Evolutionary conservation across 345 rosid genomes (phyloP).

Genomic region (Corymbia maculata): DNA sequence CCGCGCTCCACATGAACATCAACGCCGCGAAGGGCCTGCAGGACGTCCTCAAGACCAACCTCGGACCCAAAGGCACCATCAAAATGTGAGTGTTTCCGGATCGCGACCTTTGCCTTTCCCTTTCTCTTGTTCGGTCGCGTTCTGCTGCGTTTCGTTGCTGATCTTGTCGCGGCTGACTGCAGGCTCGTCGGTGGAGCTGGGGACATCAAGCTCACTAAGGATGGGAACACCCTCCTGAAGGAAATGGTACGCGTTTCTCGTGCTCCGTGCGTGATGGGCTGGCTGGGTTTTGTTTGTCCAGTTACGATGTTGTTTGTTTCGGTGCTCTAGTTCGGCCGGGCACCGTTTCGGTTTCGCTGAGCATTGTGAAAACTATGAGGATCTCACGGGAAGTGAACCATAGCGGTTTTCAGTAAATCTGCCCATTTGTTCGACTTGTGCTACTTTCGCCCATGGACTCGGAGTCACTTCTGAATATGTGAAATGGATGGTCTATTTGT

Average conservation of each 20-base stretch:
- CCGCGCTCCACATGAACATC: constrained; percentile 97
- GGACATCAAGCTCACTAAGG: constrained; percentile 95
- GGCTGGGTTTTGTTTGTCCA: not conserved
- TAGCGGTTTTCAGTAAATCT: not conserved
- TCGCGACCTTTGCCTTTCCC: not conserved
- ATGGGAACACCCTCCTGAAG: constrained; percentile 89
- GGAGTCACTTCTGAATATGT: not conserved
- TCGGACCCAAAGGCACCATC: constrained; percentile 98
- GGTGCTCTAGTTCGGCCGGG: not conserved
- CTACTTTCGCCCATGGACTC: not conserved
- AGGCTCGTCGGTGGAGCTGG: constrained; percentile 99
- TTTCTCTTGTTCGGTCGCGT: not conserved
- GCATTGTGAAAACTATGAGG: rapidly evolving
- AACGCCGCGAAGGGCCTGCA: constrained; percentile 97
- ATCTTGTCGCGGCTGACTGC: not conserved
- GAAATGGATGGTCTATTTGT: not conserved
- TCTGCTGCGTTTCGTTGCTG: not conserved
- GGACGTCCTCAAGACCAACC: constrained; percentile 86
- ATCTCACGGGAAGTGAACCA: not conserved
- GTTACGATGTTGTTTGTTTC: not conserved
- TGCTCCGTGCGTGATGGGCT: rapidly evolving
- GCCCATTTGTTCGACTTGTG: not conserved
- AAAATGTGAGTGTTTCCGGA: constrained; percentile 41
- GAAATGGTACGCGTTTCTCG: constrained; percentile 55
- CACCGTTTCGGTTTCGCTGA: not conserved